phyloP scores from a whole-genome alignment of 805 yeast species.

The Candida namnaoensis region DNA sequence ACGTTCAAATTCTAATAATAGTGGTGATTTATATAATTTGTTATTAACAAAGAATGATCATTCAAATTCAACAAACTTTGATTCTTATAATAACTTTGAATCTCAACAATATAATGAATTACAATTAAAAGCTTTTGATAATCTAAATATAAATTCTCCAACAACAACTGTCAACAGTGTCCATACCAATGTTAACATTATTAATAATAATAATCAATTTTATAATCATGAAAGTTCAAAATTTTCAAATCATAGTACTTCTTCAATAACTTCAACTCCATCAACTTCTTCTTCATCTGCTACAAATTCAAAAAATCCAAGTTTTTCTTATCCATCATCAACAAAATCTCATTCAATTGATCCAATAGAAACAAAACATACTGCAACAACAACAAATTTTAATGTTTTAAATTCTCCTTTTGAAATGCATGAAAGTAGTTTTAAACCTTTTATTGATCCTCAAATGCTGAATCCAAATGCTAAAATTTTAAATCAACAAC shows the following conservation, averaged over 20 bases:
- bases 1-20: background rate
- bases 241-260: background rate
- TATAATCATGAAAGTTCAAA: too few relatives aligned
- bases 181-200: too few relatives aligned
- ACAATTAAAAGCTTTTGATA: too few relatives aligned
- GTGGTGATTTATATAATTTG: conserved; percentile 2
- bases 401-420: background rate
- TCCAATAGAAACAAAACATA: too few relatives aligned
- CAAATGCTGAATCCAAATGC: background rate
- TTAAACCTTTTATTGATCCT: background rate
- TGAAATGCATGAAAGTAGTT: background rate
- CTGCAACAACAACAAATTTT: too few relatives aligned
- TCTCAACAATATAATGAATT: background rate
- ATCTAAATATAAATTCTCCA: background rate
- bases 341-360: too few relatives aligned
- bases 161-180: background rate
- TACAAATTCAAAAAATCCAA: background rate
- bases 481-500: too few relatives aligned
- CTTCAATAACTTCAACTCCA: background rate
- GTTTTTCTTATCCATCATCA: too few relatives aligned
- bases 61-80: background rate
- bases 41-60: background rate
- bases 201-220: too few relatives aligned
- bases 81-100: background rate
- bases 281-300: background rate